Evolutionary conservation across 352 stramenopile genomes (phyloP).

Genomic region (Vaucheria bursata): DNA sequence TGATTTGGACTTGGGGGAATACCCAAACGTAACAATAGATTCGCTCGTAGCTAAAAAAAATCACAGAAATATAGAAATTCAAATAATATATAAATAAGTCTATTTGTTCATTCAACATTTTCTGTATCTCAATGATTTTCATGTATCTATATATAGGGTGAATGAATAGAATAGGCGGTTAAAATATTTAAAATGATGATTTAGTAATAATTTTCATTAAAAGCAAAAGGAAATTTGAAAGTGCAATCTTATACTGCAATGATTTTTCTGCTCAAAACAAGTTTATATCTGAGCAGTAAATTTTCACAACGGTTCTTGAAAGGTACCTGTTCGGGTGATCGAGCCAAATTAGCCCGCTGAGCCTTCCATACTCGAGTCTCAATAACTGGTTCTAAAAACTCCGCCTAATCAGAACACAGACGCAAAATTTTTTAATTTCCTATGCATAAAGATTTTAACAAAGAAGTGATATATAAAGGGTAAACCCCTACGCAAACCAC

Average conservation of each 20-base stretch:
- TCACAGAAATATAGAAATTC: neutral
- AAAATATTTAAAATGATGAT: neutral
- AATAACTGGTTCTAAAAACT: conserved; percentile 48
- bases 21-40: conserved; percentile 15
- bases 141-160: neutral
- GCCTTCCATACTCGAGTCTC: conserved; percentile 35
- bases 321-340: conserved; percentile 11
- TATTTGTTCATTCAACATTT: neutral
- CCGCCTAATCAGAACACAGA: too few species aligned
- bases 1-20: conserved; percentile 10
- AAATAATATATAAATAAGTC: neutral
- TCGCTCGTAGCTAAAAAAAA: conserved; percentile 15
- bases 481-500: too few species aligned
- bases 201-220: neutral
- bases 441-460: too few species aligned
- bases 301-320: neutral
- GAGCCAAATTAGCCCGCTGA: conserved; percentile 11
- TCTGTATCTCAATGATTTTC: neutral
- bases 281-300: conserved; percentile 18
- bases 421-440: too few species aligned
- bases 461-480: too few species aligned
- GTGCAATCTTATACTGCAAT: conserved; percentile 44
- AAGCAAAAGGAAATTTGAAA: conserved; percentile 1
- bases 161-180: neutral
- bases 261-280: conserved; percentile 49